These are phyloP conservation scores for Clonostachys chloroleuca DNA, from an alignment of 2,329 filamentous ascomycete genomes.

Conservation along the genomic window DNA sequence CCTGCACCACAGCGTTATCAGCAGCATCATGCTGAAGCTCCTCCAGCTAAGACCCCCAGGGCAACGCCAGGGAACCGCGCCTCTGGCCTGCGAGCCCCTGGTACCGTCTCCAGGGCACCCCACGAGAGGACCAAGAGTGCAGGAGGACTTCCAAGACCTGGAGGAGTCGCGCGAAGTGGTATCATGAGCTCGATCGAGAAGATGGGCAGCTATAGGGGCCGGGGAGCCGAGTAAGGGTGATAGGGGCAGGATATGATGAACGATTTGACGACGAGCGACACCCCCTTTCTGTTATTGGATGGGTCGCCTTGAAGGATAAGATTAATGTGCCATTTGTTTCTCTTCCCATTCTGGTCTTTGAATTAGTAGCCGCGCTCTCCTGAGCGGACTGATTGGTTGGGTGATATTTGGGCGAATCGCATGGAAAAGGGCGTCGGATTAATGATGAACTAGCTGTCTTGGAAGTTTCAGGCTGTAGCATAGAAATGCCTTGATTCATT, in stretches of 20 bases:
- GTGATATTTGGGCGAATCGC: too few relatives aligned
- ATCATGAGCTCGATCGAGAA: conserved; percentile 84
- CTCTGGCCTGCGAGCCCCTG: conserved; percentile 59
- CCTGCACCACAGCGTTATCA: conserved; percentile 9
- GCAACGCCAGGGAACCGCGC: conserved; percentile 33
- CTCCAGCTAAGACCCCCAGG: conserved; percentile 28
- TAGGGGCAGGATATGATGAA: background rate
- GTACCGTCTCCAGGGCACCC: conserved; percentile 34
- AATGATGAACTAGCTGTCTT: too few relatives aligned
- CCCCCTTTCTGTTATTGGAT: too few relatives aligned
- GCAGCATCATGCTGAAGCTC: conserved; percentile 12
- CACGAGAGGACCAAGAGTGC: conserved; percentile 41
- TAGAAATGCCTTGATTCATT: too few relatives aligned
- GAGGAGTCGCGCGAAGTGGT: conserved; percentile 52
- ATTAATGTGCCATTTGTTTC: background rate
- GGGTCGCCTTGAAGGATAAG: too few relatives aligned
- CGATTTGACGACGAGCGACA: too few relatives aligned
- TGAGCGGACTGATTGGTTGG: too few relatives aligned
- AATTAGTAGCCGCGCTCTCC: too few relatives aligned
- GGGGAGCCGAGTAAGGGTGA: conserved; percentile 16
- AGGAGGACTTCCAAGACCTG: conserved; percentile 43
- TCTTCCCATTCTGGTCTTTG: background rate
- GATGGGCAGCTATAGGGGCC: conserved; percentile 65
- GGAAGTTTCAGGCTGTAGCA: too few relatives aligned
- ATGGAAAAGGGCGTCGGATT: too few relatives aligned